Conservation (phyloP, 345 rosid species). For the Brassica cretica region DNA sequence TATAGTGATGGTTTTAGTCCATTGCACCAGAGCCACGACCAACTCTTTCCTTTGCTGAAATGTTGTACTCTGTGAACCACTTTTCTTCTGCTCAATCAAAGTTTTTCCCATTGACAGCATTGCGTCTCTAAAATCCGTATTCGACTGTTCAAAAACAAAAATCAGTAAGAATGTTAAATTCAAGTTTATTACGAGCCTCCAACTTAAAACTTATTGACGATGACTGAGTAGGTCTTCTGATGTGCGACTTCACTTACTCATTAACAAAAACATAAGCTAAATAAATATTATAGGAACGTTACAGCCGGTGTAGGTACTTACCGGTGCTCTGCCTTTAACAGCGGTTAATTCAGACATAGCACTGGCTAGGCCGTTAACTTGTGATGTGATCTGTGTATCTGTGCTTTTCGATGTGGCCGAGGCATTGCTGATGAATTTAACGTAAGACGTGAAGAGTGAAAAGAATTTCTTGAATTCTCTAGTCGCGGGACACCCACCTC, state of each 20-base stretch:
- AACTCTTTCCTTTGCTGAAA: conserved; percentile 4
- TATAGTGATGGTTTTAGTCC: conserved; percentile 13
- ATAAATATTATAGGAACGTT: background rate
- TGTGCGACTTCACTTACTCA: background rate
- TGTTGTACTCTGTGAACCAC: conserved; percentile 10
- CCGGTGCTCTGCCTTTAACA: background rate
- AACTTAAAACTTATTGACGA: background rate
- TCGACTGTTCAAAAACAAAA: background rate
- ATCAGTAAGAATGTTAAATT: background rate
- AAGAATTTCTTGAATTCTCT: conserved; percentile 25
- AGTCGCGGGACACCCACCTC: conserved; percentile 14
- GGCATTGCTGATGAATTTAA: background rate
- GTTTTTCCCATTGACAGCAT: conserved; percentile 35
- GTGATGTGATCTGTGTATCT: background rate
- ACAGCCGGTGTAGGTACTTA: background rate
- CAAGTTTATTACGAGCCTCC: background rate
- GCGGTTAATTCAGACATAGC: background rate
- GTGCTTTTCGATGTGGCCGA: background rate
- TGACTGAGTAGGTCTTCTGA: background rate
- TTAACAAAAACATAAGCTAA: background rate
- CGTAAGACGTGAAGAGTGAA: background rate
- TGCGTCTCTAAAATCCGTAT: background rate
- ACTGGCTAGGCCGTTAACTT: background rate
- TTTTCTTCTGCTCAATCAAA: conserved; percentile 27
- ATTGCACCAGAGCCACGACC: conserved; percentile 8